phyloP scores from a whole-genome alignment of 192 early-diverging fungal species.

The Coemansia sp. region DNA sequence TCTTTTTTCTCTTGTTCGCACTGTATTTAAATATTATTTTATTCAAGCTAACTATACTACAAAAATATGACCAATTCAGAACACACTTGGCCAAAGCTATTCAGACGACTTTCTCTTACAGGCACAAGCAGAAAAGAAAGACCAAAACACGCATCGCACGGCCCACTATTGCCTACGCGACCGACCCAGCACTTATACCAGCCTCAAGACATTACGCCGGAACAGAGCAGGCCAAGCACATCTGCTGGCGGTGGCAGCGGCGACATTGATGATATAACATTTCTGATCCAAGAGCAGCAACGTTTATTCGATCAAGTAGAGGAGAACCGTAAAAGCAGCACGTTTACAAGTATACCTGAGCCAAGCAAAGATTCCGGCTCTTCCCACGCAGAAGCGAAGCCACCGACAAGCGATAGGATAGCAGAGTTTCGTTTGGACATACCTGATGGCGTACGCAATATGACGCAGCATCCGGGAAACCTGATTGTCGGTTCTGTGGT shows the following conservation, averaged over 20 bases:
- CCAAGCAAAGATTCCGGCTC: background rate
- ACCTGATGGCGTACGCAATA: constrained; percentile 41
- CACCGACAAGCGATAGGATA: constrained; percentile 40
- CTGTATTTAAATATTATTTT: constrained; percentile 10
- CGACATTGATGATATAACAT: background rate
- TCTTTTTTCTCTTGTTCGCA: background rate
- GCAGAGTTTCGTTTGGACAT: constrained; percentile 41
- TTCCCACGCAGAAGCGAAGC: background rate
- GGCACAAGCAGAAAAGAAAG: background rate
- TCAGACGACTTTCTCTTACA: constrained; percentile 22
- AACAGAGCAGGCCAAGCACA: background rate
- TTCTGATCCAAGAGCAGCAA: constrained; percentile 6
- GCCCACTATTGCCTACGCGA: background rate
- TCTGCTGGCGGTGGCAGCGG: background rate
- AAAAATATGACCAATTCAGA: constrained; percentile 24
- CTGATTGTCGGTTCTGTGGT: constrained; percentile 36
- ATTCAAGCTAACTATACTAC: background rate
- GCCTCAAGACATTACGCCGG: constrained; percentile 20
- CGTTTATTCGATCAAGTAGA: background rate
- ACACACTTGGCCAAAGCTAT: constrained; percentile 29
- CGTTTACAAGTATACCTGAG: background rate
- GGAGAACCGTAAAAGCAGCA: constrained; percentile 5
- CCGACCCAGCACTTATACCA: constrained; percentile 27
- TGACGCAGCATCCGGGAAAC: constrained; percentile 32
- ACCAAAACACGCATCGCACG: background rate